Percentiles rank a stretch among this genome's conserved stretches.
Evolutionary conservation across 805 yeast species (phyloP).

Genomic region (Candida adriatica): DNA sequence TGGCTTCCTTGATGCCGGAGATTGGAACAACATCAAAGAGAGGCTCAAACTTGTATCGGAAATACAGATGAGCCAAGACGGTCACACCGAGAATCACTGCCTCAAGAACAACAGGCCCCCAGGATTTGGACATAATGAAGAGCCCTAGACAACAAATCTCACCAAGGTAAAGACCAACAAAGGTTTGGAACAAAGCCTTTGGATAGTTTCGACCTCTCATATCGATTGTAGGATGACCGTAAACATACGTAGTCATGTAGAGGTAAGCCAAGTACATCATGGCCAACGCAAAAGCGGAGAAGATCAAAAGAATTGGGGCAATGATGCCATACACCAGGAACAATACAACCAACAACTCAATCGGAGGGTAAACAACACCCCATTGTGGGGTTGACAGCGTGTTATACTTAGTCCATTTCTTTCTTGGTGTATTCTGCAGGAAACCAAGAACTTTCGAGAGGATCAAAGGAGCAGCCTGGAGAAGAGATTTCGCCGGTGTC

Average conservation of each 20-base stretch:
- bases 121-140: slow-evolving; percentile 69
- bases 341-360: slow-evolving; percentile 69
- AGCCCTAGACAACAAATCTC: slow-evolving; percentile 64
- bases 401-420: slow-evolving; percentile 76
- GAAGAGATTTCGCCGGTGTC: slow-evolving; percentile 65
- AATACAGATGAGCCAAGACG: slow-evolving; percentile 49
- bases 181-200: slow-evolving; percentile 62
- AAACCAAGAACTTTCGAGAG: slow-evolving; percentile 67
- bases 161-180: slow-evolving; percentile 64
- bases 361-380: slow-evolving; percentile 78
- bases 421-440: slow-evolving; percentile 84
- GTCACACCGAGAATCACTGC: slow-evolving; percentile 53
- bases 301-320: slow-evolving; percentile 64
- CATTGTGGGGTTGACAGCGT: slow-evolving; percentile 61
- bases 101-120: slow-evolving; percentile 74
- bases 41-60: slow-evolving; percentile 54
- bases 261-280: slow-evolving; percentile 55
- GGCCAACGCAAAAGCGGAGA: slow-evolving; percentile 51
- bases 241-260: slow-evolving; percentile 59
- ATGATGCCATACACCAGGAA: slow-evolving; percentile 72
- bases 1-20: slow-evolving; percentile 38
- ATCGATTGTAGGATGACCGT: slow-evolving; percentile 44
- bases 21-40: slow-evolving; percentile 64
- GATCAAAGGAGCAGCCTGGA: slow-evolving; percentile 69
- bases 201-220: slow-evolving; percentile 71